A percentile compares a stretch with the other conserved stretches of the same genome.
phyloP scores from a whole-genome alignment of 2,329 filamentous ascomycete species.

The Geosmithia flava region DNA sequence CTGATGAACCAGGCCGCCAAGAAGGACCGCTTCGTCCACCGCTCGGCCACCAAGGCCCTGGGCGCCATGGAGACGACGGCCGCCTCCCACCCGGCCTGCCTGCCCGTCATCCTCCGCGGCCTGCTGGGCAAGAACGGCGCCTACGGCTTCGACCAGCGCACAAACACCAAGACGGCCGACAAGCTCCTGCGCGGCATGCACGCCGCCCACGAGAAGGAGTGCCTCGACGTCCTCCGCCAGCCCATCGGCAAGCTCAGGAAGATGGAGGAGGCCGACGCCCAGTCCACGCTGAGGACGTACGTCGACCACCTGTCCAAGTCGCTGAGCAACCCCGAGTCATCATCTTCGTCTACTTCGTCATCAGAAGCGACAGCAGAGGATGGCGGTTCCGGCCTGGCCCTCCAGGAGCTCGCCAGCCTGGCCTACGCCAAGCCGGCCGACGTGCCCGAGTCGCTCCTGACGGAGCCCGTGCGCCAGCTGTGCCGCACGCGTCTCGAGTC shows the following conservation, averaged over 20 bases:
- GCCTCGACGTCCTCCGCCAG: slow-evolving; percentile 34
- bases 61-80: slow-evolving; percentile 56
- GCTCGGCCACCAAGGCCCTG: slow-evolving; percentile 64
- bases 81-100: slow-evolving; percentile 44
- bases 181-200: slow-evolving; percentile 53
- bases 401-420: slow-evolving; percentile 40
- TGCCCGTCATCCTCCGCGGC: slow-evolving; percentile 48
- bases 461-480: slow-evolving; percentile 37
- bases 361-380: slow-evolving; percentile 1
- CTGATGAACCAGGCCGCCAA: slow-evolving; percentile 73
- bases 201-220: slow-evolving; percentile 37
- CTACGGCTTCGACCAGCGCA: slow-evolving; percentile 75
- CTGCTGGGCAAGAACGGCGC: slow-evolving; percentile 60
- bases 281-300: slow-evolving; percentile 30
- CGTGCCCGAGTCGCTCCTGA: slow-evolving; percentile 29
- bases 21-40: slow-evolving; percentile 67
- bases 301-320: slow-evolving; percentile 39
- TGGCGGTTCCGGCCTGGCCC: slow-evolving; percentile 22
- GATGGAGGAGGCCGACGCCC: slow-evolving; percentile 13
- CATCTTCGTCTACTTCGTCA: slow-evolving; percentile 1
- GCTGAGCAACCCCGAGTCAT: slow-evolving; percentile 21
- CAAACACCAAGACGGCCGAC: slow-evolving; percentile 76
- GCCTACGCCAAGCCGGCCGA: slow-evolving; percentile 38
- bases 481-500: slow-evolving; percentile 45
- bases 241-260: slow-evolving; percentile 21